These are phyloP conservation scores for Starmerella tilneyi DNA, from an alignment of 805 yeast species.

Conservation along the genomic window DNA sequence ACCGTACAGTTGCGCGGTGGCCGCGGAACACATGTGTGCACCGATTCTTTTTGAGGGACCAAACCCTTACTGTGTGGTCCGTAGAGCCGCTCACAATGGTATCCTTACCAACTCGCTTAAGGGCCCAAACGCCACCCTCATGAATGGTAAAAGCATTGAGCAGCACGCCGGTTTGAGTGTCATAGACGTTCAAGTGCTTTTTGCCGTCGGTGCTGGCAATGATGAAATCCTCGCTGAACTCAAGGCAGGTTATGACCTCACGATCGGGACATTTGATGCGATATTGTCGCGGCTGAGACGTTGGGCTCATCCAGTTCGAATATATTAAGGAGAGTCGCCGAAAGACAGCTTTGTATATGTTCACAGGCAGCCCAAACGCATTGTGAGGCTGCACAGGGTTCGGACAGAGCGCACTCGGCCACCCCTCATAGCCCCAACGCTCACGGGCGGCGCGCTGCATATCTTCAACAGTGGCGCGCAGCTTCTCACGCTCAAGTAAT, in stretches of 20 bases:
- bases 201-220: conserved; percentile 89
- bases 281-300: conserved; percentile 66
- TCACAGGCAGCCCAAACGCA: conserved; percentile 27
- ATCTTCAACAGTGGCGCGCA: conserved; percentile 43
- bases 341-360: conserved; percentile 46
- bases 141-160: conserved; percentile 65
- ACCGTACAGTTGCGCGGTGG: conserved; percentile 86
- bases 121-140: conserved; percentile 98
- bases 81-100: conserved; percentile 90
- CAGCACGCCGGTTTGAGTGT: conserved; percentile 60
- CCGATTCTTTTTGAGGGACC: conserved; percentile 76
- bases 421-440: conserved; percentile 30
- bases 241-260: conserved; percentile 88
- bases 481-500: conserved; percentile 51
- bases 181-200: conserved; percentile 61
- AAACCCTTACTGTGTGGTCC: conserved; percentile 84
- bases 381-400: conserved; percentile 13
- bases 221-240: conserved; percentile 80
- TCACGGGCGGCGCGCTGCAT: conserved; percentile 32
- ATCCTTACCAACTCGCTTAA: conserved; percentile 61
- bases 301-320: conserved; percentile 71
- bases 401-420: conserved; percentile 23
- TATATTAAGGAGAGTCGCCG: conserved; percentile 49
- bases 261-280: conserved; percentile 29
- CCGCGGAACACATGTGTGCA: conserved; percentile 90